Percentiles rank a stretch among this genome's conserved stretches.
These are phyloP conservation scores for Onygenales sp. DNA, from an alignment of 2,329 filamentous ascomycete species.

Conservation along the genomic window DNA sequence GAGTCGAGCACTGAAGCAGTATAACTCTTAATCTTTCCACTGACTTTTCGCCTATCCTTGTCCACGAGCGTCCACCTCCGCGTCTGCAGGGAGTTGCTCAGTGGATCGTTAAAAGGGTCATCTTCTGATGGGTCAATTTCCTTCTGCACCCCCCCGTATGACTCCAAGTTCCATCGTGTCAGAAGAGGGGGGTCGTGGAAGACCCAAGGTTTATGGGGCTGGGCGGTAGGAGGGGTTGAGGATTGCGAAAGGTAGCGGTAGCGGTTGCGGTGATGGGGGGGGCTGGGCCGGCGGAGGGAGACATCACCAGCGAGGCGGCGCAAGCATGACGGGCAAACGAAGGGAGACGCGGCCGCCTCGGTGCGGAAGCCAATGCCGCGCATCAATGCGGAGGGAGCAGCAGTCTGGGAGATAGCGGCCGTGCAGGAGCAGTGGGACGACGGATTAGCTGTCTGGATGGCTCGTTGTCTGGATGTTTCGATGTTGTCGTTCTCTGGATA, in stretches of 20 bases:
- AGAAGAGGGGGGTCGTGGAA: too few relatives aligned
- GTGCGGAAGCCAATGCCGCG: slow-evolving; percentile 15
- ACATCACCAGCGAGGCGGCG: slow-evolving; percentile 10
- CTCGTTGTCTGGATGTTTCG: slow-evolving; percentile 5
- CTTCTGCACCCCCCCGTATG: too few relatives aligned
- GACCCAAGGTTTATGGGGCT: too few relatives aligned
- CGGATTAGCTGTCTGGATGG: background rate
- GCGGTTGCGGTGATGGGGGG: background rate
- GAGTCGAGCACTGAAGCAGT: slow-evolving; percentile 4
- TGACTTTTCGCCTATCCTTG: too few relatives aligned
- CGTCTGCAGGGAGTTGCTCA: too few relatives aligned
- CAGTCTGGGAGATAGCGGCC: background rate
- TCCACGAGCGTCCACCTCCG: too few relatives aligned
- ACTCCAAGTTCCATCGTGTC: too few relatives aligned
- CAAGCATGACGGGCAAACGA: slow-evolving; percentile 17
- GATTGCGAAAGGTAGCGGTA: background rate
- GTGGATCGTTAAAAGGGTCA: too few relatives aligned
- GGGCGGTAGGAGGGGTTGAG: too few relatives aligned
- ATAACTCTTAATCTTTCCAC: too few relatives aligned
- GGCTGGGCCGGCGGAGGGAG: background rate
- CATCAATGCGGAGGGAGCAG: slow-evolving; percentile 12
- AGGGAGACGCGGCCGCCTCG: slow-evolving; percentile 21
- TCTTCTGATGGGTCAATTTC: too few relatives aligned
- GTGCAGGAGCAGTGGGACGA: background rate
- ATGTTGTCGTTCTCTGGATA: background rate